phyloP scores from a whole-genome alignment of 768 basidiomycete species.

The Neoboletus brunneissimus region DNA sequence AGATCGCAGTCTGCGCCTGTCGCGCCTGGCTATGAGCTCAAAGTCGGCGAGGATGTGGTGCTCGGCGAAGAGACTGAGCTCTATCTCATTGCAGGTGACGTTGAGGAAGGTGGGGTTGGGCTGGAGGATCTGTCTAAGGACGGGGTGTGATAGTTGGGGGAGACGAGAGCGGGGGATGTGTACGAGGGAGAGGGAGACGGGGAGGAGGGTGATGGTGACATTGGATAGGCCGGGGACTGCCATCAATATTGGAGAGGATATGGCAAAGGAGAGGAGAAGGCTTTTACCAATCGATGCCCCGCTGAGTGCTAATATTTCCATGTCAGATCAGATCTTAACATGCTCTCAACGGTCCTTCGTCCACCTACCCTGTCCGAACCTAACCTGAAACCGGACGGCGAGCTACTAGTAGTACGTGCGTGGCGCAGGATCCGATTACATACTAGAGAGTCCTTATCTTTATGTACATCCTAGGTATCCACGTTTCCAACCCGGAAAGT shows the following conservation, averaged over 20 bases:
- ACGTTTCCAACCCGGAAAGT: too few relatives aligned
- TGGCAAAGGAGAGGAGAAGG: conserved; percentile 10
- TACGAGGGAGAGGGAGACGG: conserved; percentile 67
- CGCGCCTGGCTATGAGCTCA: conserved; percentile 55
- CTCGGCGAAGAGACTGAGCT: conserved; percentile 73
- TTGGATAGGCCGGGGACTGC: conserved; percentile 26
- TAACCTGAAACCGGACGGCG: not conserved
- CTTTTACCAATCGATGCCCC: not conserved
- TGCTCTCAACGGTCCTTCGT: not conserved
- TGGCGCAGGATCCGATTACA: not conserved
- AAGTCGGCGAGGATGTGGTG: conserved; percentile 56
- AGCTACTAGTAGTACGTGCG: too few relatives aligned
- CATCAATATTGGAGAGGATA: conserved; percentile 25
- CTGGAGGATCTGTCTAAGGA: conserved; percentile 68
- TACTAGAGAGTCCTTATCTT: conserved; percentile 7
- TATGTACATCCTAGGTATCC: not conserved
- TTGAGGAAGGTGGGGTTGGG: conserved; percentile 68
- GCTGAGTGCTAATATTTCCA: conserved; percentile 14
- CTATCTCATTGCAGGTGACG: conserved; percentile 75
- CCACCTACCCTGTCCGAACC: not conserved
- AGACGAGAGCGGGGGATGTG: conserved; percentile 74
- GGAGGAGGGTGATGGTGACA: conserved; percentile 68
- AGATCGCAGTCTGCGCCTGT: conserved; percentile 46
- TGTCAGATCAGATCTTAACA: conserved; percentile 10
- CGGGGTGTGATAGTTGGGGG: conserved; percentile 50